phyloP scores from a whole-genome alignment of 352 stramenopile genomes.

The Thalassiosira tumida region DNA sequence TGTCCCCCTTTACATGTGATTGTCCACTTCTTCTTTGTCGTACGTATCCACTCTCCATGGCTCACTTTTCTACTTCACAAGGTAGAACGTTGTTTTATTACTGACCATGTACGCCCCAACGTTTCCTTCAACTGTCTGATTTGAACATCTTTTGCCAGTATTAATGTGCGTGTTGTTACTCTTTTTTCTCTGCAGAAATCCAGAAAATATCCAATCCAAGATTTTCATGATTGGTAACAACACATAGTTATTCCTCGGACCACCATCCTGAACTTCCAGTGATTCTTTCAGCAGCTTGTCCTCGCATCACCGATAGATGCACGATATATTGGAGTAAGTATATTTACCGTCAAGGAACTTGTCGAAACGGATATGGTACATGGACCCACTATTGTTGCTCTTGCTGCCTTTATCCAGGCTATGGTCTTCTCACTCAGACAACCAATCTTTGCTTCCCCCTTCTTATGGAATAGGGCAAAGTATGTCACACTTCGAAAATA shows the following conservation, averaged over 20 bases:
- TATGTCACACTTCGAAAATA: too few species aligned
- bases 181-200: background rate
- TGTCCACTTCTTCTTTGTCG: background rate
- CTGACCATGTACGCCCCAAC: background rate
- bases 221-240: background rate
- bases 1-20: background rate
- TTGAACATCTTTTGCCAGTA: background rate
- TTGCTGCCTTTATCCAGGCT: background rate
- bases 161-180: background rate
- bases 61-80: background rate
- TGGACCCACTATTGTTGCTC: background rate
- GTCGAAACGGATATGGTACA: background rate
- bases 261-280: background rate
- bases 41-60: background rate
- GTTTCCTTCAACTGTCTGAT: background rate
- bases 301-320: background rate
- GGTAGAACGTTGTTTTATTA: background rate
- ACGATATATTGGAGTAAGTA: background rate
- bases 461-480: too few species aligned
- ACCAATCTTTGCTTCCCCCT: too few species aligned
- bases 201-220: background rate
- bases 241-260: background rate
- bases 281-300: background rate
- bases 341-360: background rate
- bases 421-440: too few species aligned